Evolutionary conservation across 1,284 basidiomycete genomes (phyloP).

Genomic region (Boletus semigastroideus): DNA sequence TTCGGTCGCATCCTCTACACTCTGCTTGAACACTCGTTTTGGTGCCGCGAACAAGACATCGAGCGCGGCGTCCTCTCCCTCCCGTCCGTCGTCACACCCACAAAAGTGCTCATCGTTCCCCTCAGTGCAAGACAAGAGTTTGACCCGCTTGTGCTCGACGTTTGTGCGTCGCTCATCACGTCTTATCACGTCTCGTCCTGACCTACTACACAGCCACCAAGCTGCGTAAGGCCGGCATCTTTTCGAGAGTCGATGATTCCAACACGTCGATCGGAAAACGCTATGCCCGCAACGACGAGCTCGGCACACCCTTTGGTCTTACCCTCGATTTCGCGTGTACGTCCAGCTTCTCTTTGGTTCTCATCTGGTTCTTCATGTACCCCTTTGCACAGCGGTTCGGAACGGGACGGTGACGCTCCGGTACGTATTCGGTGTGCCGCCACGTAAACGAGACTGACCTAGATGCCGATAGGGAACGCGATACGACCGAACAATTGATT

Average conservation of each 20-base stretch:
- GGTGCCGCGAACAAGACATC: conserved; percentile 89
- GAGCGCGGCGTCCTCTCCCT: conserved; percentile 90
- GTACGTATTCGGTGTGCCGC: conserved; percentile 40
- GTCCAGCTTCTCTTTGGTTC: conserved; percentile 26
- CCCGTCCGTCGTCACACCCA: conserved; percentile 89
- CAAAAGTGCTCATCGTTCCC: conserved; percentile 97
- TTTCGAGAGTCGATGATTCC: conserved; percentile 93
- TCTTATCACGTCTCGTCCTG: neutral
- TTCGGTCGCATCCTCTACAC: conserved; percentile 96
- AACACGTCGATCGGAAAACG: conserved; percentile 95
- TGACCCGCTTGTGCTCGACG: conserved; percentile 80
- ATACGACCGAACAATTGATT: conserved; percentile 92
- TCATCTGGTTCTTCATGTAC: neutral
- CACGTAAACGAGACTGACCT: neutral
- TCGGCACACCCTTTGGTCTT: conserved; percentile 95
- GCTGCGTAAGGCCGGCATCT: conserved; percentile 85
- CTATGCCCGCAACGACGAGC: conserved; percentile 97
- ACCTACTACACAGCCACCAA: conserved; percentile 63
- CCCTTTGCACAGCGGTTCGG: conserved; percentile 58
- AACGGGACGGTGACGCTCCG: conserved; percentile 89
- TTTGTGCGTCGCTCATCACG: conserved; percentile 55
- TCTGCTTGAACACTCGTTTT: conserved; percentile 94
- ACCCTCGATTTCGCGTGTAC: conserved; percentile 97
- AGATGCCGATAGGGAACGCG: conserved; percentile 74
- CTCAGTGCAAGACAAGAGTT: conserved; percentile 88